phyloP scores from a whole-genome alignment of 2,329 filamentous ascomycete species.

The Colletotrichum liriopes region DNA sequence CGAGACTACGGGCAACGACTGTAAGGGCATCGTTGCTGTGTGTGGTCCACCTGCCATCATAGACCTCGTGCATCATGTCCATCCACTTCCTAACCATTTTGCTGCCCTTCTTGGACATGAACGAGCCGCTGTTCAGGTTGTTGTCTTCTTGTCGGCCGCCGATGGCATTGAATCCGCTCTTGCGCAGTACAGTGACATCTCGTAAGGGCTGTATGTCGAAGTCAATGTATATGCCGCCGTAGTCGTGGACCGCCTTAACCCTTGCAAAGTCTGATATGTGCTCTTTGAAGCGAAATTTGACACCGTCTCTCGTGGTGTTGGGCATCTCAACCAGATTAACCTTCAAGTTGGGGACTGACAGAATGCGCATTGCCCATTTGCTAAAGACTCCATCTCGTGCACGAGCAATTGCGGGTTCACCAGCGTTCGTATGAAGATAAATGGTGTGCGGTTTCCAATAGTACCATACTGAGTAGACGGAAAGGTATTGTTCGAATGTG shows the following conservation, averaged over 20 bases:
- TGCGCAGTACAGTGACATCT: conserved; percentile 23
- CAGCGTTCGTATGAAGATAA: conserved; percentile 49
- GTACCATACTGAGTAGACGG: conserved; percentile 45
- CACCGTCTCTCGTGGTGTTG: conserved; percentile 1
- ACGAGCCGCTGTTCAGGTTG: conserved; percentile 45
- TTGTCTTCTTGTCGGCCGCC: conserved; percentile 42
- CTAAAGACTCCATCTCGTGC: conserved; percentile 37
- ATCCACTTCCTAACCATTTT: conserved; percentile 45
- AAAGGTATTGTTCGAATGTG: conserved; percentile 47
- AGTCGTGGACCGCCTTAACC: conserved; percentile 43
- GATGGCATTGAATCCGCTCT: conserved; percentile 42
- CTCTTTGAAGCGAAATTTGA: conserved; percentile 8
- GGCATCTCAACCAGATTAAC: conserved; percentile 34
- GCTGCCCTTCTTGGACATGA: conserved; percentile 45
- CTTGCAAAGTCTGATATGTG: conserved; percentile 37
- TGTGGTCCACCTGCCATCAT: conserved; percentile 49
- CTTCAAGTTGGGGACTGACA: conserved; percentile 44
- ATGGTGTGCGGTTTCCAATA: conserved; percentile 46
- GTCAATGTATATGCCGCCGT: conserved; percentile 48
- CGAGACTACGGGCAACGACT: conserved; percentile 64
- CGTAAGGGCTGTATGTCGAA: conserved; percentile 43
- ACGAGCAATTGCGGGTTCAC: conserved; percentile 26
- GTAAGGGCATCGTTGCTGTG: conserved; percentile 49
- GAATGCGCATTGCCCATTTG: conserved; percentile 47
- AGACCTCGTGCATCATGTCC: conserved; percentile 48